phyloP scores from a whole-genome alignment of 2,329 filamentous ascomycete species.

The Talaromyces sp. region DNA sequence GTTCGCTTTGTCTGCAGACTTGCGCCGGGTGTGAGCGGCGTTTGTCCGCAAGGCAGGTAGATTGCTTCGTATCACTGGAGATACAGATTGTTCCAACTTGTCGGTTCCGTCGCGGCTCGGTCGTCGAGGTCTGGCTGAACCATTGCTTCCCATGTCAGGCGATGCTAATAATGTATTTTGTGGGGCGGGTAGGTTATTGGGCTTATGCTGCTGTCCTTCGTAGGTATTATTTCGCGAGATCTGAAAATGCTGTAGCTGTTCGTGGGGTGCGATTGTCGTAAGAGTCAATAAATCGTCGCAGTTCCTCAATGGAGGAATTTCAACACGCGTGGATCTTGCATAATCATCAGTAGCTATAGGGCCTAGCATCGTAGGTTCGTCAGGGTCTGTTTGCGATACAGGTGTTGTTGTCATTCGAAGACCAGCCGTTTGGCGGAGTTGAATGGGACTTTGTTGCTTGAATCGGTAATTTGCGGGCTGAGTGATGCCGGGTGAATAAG shows the following conservation, averaged over 20 bases:
- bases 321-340: conserved; percentile 16
- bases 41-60: conserved; percentile 46
- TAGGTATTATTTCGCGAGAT: conserved; percentile 34
- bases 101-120: conserved; percentile 68
- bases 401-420: conserved; percentile 13
- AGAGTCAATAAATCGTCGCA: conserved; percentile 20
- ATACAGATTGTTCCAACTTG: conserved; percentile 54
- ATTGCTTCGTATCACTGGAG: conserved; percentile 56
- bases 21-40: conserved; percentile 48
- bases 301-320: conserved; percentile 2
- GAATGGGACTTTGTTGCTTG: conserved; percentile 28
- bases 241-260: conserved; percentile 48
- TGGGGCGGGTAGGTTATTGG: conserved; percentile 22
- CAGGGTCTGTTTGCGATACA: conserved; percentile 19
- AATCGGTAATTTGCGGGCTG: conserved; percentile 37
- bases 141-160: conserved; percentile 4
- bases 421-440: conserved; percentile 11
- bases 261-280: conserved; percentile 60
- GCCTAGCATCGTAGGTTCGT: conserved; percentile 20
- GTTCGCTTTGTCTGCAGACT: conserved; percentile 46
- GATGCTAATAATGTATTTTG: not conserved
- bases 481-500: conserved; percentile 46
- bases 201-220: conserved; percentile 23
- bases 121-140: conserved; percentile 50
- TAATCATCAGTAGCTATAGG: conserved; percentile 15